These are phyloP conservation scores for Apiospora pterosperma DNA, from an alignment of 2,329 filamentous ascomycete species.

Conservation along the genomic window DNA sequence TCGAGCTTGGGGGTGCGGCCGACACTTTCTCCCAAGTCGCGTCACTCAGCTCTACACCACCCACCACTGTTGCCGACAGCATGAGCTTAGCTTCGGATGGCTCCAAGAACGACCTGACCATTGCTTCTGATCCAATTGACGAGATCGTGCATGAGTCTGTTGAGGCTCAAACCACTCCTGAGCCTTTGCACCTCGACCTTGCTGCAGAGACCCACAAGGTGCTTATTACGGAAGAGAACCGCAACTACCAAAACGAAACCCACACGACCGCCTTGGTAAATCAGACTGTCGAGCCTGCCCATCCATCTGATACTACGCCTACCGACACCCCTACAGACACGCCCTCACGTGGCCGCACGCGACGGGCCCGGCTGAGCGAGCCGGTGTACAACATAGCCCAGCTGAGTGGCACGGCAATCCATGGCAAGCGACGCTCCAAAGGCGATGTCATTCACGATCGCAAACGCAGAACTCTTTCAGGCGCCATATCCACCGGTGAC, in stretches of 20 bases:
- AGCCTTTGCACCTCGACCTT: neutral
- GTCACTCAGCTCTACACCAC: slow-evolving; percentile 60
- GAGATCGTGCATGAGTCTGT: slow-evolving; percentile 33
- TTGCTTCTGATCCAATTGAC: slow-evolving; percentile 47
- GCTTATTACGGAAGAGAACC: slow-evolving; percentile 14
- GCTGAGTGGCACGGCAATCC: slow-evolving; percentile 58
- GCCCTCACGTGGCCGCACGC: slow-evolving; percentile 38
- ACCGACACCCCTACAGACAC: slow-evolving; percentile 3
- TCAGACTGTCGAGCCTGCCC: neutral
- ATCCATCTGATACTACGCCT: neutral
- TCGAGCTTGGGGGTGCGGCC: slow-evolving; percentile 24
- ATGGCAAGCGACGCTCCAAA: slow-evolving; percentile 53
- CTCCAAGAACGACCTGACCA: slow-evolving; percentile 58
- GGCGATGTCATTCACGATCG: slow-evolving; percentile 42
- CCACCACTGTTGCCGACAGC: slow-evolving; percentile 62
- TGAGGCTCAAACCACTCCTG: slow-evolving; percentile 8
- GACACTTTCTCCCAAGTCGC: slow-evolving; percentile 49
- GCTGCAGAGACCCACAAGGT: slow-evolving; percentile 16
- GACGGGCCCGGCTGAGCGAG: slow-evolving; percentile 51
- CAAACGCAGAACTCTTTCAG: slow-evolving; percentile 44
- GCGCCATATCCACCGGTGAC: slow-evolving; percentile 31
- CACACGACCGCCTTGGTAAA: neutral
- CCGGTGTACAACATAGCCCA: slow-evolving; percentile 66
- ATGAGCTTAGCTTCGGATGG: slow-evolving; percentile 54
- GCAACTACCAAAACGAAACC: slow-evolving; percentile 3